Base-by-base conservation (phyloP, 495 filamentous ascomycete genomes). In the Lasiosphaeris hirsuta region DNA sequence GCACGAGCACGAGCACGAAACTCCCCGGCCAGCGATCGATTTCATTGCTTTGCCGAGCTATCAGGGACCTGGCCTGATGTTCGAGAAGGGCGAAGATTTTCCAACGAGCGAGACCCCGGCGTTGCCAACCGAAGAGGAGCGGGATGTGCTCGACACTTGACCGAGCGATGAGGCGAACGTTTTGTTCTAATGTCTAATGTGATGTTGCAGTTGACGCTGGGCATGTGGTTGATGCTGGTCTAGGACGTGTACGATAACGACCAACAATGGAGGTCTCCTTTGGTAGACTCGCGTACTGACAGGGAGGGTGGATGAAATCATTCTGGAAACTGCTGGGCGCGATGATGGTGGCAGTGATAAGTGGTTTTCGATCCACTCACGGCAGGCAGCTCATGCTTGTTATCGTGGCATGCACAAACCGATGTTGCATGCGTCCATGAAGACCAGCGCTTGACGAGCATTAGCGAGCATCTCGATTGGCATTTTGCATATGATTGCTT, bases 21-120 rank as follows among this genome's bases (percentile, higher is more conserved):
- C 43, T 4, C 23, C 6, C 44, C 38, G 38, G 11, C 50, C 42
- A 10, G 15, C 55, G 18, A 40, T 15, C 11, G 40, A 8, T 7
- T 13, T 51, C 7, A 69, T 77, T 8, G 60, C 64, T 4, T 55
- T 67, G 48, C 77, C 78, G 10, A 76, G 72, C 63, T 81, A 77
- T 56, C 56, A 66, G 35, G 78, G 78, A 4, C 76, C 78, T 14
- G 74, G 75, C 1, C 53, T 61, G 9, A 41, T 66, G 19, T 79
- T 74, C 51, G 77, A 80, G 63, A 80, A 79, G 57, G 76, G 73
- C 47, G 78, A 81, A 56, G 68, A 62, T 36, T 15, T 71, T 44
- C 63, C 66, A 48, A 58, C 50, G 17, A 51, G 51, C 51, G 64
- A 71, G 59, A 71, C 72, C n/a, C 69, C 76, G 1, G 66, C 67